Percentiles rank a stretch among this genome's conserved stretches.
These are phyloP conservation scores for Trichoderma reesei DNA, from an alignment of 495 filamentous ascomycete genomes.

Conservation along the genomic window DNA sequence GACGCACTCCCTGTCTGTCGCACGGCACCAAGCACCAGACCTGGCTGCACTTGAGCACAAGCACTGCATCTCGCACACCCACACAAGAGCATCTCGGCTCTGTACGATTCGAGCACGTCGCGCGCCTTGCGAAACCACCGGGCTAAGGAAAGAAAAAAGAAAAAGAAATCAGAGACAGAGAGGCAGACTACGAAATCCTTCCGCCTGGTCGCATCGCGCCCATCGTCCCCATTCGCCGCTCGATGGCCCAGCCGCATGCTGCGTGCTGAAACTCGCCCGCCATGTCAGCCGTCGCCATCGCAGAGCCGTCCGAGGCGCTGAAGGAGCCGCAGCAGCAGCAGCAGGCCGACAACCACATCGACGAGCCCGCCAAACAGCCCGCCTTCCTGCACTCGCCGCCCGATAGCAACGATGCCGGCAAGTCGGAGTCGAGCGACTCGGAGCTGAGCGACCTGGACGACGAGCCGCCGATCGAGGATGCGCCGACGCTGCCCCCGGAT, in stretches of 20 bases:
- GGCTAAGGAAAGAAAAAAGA: not conserved
- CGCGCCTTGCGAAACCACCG: not conserved
- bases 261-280: constrained; percentile 8
- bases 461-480: constrained; percentile 26
- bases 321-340: not conserved
- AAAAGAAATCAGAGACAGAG: not conserved
- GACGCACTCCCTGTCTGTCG: constrained; percentile 4
- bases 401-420: constrained; percentile 41
- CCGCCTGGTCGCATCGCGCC: not conserved
- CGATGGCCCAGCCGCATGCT: constrained; percentile 9
- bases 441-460: constrained; percentile 49
- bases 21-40: not conserved
- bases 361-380: constrained; percentile 20
- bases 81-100: not conserved
- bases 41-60: not conserved
- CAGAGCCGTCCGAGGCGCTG: not conserved
- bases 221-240: not conserved
- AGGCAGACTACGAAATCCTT: not conserved
- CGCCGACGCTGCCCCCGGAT: constrained; percentile 14
- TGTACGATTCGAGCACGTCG: not conserved
- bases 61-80: constrained; percentile 6
- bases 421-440: constrained; percentile 42
- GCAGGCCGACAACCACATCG: constrained; percentile 5
- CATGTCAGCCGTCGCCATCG: constrained; percentile 9
- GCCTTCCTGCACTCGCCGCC: constrained; percentile 40